Evolutionary conservation across 2,329 filamentous ascomycete species (phyloP), one percentile per base, ranked within the genome.

Genomic region (Alternaria arborescens): DNA sequence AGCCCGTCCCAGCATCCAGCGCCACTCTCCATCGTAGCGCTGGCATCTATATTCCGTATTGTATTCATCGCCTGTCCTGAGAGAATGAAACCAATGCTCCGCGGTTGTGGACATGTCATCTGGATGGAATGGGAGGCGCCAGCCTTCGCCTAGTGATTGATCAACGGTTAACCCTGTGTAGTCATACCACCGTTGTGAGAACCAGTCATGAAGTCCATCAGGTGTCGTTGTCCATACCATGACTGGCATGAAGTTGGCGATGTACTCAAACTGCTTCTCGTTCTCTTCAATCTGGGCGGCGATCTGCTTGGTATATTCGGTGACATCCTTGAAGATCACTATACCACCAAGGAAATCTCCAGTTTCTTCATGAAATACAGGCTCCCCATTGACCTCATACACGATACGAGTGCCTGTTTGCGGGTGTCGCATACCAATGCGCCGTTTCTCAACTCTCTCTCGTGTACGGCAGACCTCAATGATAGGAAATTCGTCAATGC

Each of bases 1-100:
- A 1, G 91, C 91, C 43, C 90, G 84, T 11, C 89, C 91, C 3
- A 94, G 81, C 83, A 93, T 92, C 91, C 91, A 94, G 54, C 90
- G 84, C 87, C 88, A 94, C 57, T 89, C 84, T 1, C 91, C 91
- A 32, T 89, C 85, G 51, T 85, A 85, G 58, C 84, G 87, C 52
- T 81, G 84, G 62, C 88, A 91, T 40, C 91, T 86, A 66, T 93
- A 93, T 70, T 94, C 91, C 0, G 86, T 88, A 40, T 82, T 82
- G 68, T 91, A 93, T 12, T 88, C 86, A 38, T 77, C 75, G 3
- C 91, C 91, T 0, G 90, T 93, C 3, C 76, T 77, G 3, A 93
- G 78, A 8, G 85, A 89, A 65, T 87, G 86, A 16, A 78, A 72
- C 91, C 90, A 94, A 55, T 82, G 80, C 44, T 81, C 81, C 3